Evolutionary conservation across 1,139 yeast genomes (phyloP).

Genomic region (Suhomyces kunorum): DNA sequence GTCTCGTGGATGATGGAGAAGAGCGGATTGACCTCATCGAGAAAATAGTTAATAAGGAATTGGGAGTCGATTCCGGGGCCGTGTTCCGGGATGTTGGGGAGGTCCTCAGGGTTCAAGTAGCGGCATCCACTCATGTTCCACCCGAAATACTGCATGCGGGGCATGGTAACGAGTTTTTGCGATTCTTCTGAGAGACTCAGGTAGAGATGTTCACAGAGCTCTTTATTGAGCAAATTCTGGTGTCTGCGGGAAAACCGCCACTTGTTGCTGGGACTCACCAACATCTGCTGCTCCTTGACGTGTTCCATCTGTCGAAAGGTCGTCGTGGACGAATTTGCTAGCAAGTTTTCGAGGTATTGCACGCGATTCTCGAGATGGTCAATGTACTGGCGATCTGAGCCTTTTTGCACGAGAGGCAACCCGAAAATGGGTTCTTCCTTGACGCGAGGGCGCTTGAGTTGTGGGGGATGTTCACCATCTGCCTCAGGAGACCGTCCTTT

Average conservation of each 20-base stretch:
- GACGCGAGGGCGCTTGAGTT: slow-evolving; percentile 14
- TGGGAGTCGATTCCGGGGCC: slow-evolving; percentile 17
- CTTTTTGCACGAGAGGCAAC: slow-evolving; percentile 21
- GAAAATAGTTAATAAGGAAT: slow-evolving; percentile 41
- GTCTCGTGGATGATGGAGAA: slow-evolving; percentile 56
- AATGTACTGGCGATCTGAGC: slow-evolving; percentile 26
- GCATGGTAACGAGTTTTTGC: slow-evolving; percentile 43
- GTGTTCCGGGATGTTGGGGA: slow-evolving; percentile 39
- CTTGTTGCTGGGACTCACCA: slow-evolving; percentile 34
- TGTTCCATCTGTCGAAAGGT: slow-evolving; percentile 22
- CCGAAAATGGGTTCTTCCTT: slow-evolving; percentile 20
- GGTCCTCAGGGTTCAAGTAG: slow-evolving; percentile 43
- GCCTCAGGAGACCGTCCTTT: slow-evolving; percentile 5
- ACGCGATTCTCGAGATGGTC: slow-evolving; percentile 43
- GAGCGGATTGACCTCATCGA: slow-evolving; percentile 55
- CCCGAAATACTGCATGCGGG: slow-evolving; percentile 62
- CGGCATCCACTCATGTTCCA: slow-evolving; percentile 67
- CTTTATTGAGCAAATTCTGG: slow-evolving; percentile 49
- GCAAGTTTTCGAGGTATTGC: slow-evolving; percentile 40
- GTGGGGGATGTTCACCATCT: background rate
- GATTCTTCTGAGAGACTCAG: slow-evolving; percentile 40
- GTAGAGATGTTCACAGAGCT: slow-evolving; percentile 44
- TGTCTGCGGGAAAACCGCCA: slow-evolving; percentile 55
- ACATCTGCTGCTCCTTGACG: slow-evolving; percentile 15
- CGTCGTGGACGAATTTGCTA: slow-evolving; percentile 22